These are phyloP conservation scores for Tylopilus sp. DNA, from an alignment of 1,284 basidiomycete species.

Conservation along the genomic window DNA sequence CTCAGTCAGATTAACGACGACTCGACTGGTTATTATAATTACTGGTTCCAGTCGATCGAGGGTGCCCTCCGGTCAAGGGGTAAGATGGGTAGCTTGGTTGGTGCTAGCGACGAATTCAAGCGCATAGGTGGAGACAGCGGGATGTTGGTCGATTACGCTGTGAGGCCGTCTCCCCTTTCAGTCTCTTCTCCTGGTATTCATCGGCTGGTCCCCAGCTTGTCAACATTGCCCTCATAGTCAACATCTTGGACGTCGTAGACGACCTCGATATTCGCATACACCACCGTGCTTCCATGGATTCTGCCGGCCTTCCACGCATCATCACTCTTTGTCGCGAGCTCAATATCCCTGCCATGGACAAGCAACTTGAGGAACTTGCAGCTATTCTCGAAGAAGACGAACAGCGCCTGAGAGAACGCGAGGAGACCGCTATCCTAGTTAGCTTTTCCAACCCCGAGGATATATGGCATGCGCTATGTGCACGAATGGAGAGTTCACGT, in stretches of 20 bases:
- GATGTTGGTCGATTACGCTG: conserved; percentile 79
- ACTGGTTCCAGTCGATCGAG: conserved; percentile 88
- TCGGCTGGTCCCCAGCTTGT: conserved; percentile 43
- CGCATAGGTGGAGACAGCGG: conserved; percentile 61
- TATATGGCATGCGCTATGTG: conserved; percentile 79
- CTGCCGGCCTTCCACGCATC: conserved; percentile 77
- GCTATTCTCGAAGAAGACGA: conserved; percentile 77
- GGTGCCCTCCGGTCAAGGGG: conserved; percentile 79
- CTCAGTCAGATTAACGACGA: conserved; percentile 67
- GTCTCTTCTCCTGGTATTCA: conserved; percentile 15
- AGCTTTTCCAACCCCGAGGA: conserved; percentile 83
- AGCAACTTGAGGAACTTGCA: conserved; percentile 67
- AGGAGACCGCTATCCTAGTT: conserved; percentile 74
- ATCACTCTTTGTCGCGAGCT: conserved; percentile 71
- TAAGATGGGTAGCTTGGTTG: conserved; percentile 93
- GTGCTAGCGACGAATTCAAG: conserved; percentile 87
- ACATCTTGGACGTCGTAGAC: conserved; percentile 59
- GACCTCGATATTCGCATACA: conserved; percentile 84
- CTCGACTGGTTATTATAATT: conserved; percentile 65
- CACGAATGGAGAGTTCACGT: conserved; percentile 71
- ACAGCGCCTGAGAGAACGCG: conserved; percentile 67
- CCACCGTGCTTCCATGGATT: conserved; percentile 85
- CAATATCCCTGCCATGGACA: conserved; percentile 61
- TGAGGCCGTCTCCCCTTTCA: conserved; percentile 41
- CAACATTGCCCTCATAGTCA: conserved; percentile 71